Evolutionary conservation across 208 protist genomes (phyloP), one percentile per base, ranked within the genome.

Genomic region (Crithidia sp.): DNA sequence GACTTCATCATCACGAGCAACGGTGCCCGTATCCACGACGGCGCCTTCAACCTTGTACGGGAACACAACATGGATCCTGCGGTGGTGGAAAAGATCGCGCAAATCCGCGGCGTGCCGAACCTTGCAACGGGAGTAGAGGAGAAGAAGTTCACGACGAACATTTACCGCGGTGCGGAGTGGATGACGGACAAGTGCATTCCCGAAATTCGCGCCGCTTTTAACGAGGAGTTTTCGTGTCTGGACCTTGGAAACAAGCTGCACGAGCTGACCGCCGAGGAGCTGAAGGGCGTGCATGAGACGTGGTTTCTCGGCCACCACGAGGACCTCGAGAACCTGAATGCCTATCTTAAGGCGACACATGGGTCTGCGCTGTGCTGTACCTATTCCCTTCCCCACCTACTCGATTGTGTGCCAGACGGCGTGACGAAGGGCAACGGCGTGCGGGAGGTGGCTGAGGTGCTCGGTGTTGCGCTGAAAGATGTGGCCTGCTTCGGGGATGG

Each of bases 401-500:
- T 94, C 10, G 82, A 91, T 60, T 71, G 76, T 39, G 69, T 76
- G 5, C 71, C 62, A 0, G 40, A 19, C 8, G 77, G 79, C n/a
- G 81, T 90, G 4, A 67, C 79, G 44, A 94, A 94, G 57, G 86
- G 81, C n/a, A 76, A 75, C n/a, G 81, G 79, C 40, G 71, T 94
- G 63, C 58, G 58, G 5, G 80, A 89, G 41, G 85, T 90, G n/a
- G 76, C 78, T 2, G 36, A 82, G 61, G 19, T 77, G n/a, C 66
- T 94, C 10, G 59, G 70, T 8, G 12, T 94, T 2, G 36, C 55
- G 10, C 40, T 85, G 3, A 62, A 78, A 0, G 76, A 90, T 8
- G 77, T 82, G 7, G 81, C 83, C 19, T 87, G 87, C 19, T 92
- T 95, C 71, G 90, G 90, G 5, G 85, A 92, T 55, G 85, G 82